A percentile compares a stretch with the other conserved stretches of the same genome.
These are phyloP conservation scores for Yamadazyma paraphyllophila DNA, from an alignment of 805 yeast species.

Conservation along the genomic window DNA sequence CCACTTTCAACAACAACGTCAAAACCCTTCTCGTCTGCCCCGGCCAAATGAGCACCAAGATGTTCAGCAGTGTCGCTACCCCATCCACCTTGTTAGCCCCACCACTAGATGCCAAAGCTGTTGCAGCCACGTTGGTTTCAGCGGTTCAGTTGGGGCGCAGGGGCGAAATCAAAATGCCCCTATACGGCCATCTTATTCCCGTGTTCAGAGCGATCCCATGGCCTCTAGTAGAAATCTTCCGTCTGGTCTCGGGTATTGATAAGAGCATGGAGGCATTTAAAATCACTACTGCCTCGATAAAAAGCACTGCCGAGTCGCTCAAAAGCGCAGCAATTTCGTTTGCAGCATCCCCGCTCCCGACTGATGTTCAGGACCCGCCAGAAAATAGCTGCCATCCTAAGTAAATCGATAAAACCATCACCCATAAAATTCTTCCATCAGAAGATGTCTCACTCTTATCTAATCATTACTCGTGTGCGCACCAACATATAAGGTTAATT, in stretches of 20 bases:
- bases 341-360: not conserved
- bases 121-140: constrained; percentile 57
- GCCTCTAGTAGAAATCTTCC: constrained; percentile 55
- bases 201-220: constrained; percentile 68
- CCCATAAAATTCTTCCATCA: no score
- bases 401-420: not conserved
- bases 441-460: no score
- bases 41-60: constrained; percentile 74
- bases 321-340: not conserved
- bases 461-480: no score
- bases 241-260: constrained; percentile 72
- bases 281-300: constrained; percentile 7
- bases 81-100: constrained; percentile 83
- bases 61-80: constrained; percentile 73
- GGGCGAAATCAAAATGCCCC: constrained; percentile 71
- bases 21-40: constrained; percentile 79
- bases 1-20: constrained; percentile 44
- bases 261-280: constrained; percentile 35
- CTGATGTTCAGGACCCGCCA: not conserved
- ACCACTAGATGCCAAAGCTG: constrained; percentile 62
- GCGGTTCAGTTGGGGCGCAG: constrained; percentile 60
- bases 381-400: not conserved
- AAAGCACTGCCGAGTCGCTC: constrained; percentile 4
- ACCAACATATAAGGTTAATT: no score
- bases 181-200: constrained; percentile 75